Evolutionary conservation across 2,329 filamentous ascomycete genomes (phyloP).

Genomic region (Fusarium nematophilum): DNA sequence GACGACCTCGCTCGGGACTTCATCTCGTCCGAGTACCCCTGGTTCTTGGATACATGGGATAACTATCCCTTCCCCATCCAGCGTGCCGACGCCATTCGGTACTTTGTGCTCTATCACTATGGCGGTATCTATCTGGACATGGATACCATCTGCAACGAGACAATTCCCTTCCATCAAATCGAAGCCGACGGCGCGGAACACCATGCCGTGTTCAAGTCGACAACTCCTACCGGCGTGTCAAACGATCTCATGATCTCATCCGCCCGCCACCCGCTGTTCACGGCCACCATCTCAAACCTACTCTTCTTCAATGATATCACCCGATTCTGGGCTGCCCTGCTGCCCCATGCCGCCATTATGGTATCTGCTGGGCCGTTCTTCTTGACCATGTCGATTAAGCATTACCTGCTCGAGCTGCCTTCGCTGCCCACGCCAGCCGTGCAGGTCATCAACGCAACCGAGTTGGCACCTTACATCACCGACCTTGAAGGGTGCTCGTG

Average conservation of each 20-base stretch:
- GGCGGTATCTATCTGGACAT: slow-evolving; percentile 79
- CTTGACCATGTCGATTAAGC: slow-evolving; percentile 79
- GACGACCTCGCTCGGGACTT: slow-evolving; percentile 74
- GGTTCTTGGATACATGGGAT: slow-evolving; percentile 77
- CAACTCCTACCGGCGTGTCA: slow-evolving; percentile 80
- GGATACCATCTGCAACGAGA: slow-evolving; percentile 47
- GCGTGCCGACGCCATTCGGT: slow-evolving; percentile 77
- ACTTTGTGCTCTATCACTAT: slow-evolving; percentile 78
- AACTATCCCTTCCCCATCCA: slow-evolving; percentile 78
- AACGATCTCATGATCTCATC: slow-evolving; percentile 84
- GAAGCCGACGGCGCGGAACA: slow-evolving; percentile 37
- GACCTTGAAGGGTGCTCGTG: slow-evolving; percentile 56
- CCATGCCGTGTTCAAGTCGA: slow-evolving; percentile 55
- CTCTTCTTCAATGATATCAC: slow-evolving; percentile 66
- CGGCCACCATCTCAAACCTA: slow-evolving; percentile 74
- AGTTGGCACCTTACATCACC: slow-evolving; percentile 47
- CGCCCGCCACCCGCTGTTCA: slow-evolving; percentile 79
- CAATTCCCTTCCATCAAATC: slow-evolving; percentile 44
- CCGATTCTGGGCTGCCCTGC: slow-evolving; percentile 72
- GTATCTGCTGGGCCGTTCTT: slow-evolving; percentile 81
- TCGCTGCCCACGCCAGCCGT: slow-evolving; percentile 42
- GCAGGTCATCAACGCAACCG: slow-evolving; percentile 43
- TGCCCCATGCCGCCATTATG: slow-evolving; percentile 81
- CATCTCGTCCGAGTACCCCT: slow-evolving; percentile 75
- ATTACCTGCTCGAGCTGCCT: slow-evolving; percentile 70